phyloP scores from a whole-genome alignment of 345 rosid species.

The Eucalyptus rudis region DNA sequence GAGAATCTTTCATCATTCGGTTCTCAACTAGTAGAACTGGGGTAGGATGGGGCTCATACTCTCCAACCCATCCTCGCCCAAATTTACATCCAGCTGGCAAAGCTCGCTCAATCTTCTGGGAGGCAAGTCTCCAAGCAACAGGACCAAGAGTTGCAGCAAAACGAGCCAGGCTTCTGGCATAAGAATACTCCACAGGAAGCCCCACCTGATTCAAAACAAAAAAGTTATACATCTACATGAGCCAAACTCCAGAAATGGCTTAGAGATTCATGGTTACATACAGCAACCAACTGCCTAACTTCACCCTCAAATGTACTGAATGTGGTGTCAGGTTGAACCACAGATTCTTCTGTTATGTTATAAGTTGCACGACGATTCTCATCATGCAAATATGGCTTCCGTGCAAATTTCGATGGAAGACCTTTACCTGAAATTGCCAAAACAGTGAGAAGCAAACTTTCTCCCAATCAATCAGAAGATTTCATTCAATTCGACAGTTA shows the following conservation, averaged over 20 bases:
- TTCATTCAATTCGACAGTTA: not conserved
- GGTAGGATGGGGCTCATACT: slow-evolving; percentile 78
- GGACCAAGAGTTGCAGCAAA: slow-evolving; percentile 85
- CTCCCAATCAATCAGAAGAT: not conserved
- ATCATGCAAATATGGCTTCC: slow-evolving; percentile 32
- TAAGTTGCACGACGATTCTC: slow-evolving; percentile 71
- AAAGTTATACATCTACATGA: not conserved
- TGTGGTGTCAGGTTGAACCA: slow-evolving; percentile 40
- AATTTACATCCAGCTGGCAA: slow-evolving; percentile 61
- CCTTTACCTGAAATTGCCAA: slow-evolving; percentile 37
- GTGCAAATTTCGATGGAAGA: slow-evolving; percentile 34
- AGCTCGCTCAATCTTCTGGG: slow-evolving; percentile 60
- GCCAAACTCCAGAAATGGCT: not conserved
- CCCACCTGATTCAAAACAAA: slow-evolving; percentile 44
- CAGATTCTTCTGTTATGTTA: slow-evolving; percentile 26
- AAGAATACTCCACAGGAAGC: slow-evolving; percentile 68
- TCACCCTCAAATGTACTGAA: slow-evolving; percentile 76
- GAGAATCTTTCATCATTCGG: slow-evolving; percentile 22
- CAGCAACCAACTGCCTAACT: slow-evolving; percentile 71
- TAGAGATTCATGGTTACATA: slow-evolving; percentile 19
- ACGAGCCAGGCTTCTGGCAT: slow-evolving; percentile 79
- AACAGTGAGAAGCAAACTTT: not conserved
- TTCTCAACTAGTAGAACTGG: slow-evolving; percentile 53
- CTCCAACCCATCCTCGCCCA: slow-evolving; percentile 91
- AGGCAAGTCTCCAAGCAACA: slow-evolving; percentile 72